Conservation (phyloP, 139 green algal species). For the Chlorella vulgaris region DNA sequence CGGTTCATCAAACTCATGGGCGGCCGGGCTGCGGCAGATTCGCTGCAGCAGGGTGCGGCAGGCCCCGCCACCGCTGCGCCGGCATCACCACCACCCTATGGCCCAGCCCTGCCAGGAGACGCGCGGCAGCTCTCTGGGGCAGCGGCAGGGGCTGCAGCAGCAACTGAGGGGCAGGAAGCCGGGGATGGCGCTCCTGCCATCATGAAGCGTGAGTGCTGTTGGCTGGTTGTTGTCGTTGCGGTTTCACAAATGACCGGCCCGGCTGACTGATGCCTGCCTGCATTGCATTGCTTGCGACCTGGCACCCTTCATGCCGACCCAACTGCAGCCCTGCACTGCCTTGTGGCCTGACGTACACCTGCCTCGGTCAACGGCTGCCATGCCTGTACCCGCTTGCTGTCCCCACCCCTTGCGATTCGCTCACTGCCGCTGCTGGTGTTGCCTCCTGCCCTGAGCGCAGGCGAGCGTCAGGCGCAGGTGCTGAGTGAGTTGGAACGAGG, state of each 20-base stretch:
- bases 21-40: constrained; percentile 6
- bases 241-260: background rate
- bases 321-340: background rate
- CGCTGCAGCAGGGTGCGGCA: background rate
- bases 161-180: background rate
- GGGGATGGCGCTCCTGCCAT: background rate
- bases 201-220: constrained; percentile 21
- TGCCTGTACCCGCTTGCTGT: too few relatives aligned
- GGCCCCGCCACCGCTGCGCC: background rate
- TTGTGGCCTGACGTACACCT: too few relatives aligned
- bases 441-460: too few relatives aligned
- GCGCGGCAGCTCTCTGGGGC: background rate
- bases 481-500: constrained; percentile 20
- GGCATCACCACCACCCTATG: too few relatives aligned
- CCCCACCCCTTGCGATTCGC: too few relatives aligned
- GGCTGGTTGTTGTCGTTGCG: background rate
- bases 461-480: constrained; percentile 15
- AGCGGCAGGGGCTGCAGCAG: too few relatives aligned
- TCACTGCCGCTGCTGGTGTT: too few relatives aligned
- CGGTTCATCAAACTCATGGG: constrained; percentile 36
- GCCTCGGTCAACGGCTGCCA: too few relatives aligned
- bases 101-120: background rate
- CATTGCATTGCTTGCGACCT: background rate
- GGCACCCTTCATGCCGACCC: background rate
- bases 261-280: background rate